Evolutionary conservation across 495 filamentous ascomycete genomes (phyloP), one percentile per base, ranked within the genome.

Genomic region (Collariella sp.): DNA sequence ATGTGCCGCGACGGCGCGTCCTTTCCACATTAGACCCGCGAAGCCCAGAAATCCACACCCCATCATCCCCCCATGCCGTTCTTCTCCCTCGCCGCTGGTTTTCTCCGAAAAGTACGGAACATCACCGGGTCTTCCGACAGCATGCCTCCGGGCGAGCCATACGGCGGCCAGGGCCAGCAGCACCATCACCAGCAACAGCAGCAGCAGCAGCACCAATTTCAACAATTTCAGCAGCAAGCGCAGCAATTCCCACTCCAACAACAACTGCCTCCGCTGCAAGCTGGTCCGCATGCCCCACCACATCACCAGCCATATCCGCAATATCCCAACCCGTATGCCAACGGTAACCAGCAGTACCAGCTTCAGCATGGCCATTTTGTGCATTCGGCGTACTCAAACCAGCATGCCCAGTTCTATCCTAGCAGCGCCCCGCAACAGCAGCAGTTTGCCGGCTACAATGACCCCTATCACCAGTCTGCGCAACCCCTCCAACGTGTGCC

Each of bases 141-240:
- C 50, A 68, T 73, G 62, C 74, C 74, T 60, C 67, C 67, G 52
- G 72, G 68, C 46, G 70, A 73, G 58, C 65, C 61, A 46, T 76
- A 67, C 63, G 62, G 68, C 59, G 63, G 63, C 62, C 71, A 74
- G 12, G 54, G 51, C 45, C 59, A 58, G 35, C 55, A 45, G 29
- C 47, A 58, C 29, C 39, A 47, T 11, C 55, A 58, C 15, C 39
- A 46, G 23, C 58, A 57, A 15, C 57, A 58, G 26, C 65, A 58
- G 41, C 55, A 56, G 15, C 60, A 61, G 24, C 59, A 53, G n/a
- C 62, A 55, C 26, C 52, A 53, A 39, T 46, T 38, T 15, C 60
- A 36, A 23, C 52, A 48, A 31, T 31, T 31, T 33, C 60, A 43
- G 19, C 60, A 43, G 19, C 48, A 57, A 11, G 50, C 55, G 24